A percentile compares a stretch with the other conserved stretches of the same genome.
Conservation (phyloP, 2,329 filamentous ascomycete genomes). For the Colletotrichum orbiculare region DNA sequence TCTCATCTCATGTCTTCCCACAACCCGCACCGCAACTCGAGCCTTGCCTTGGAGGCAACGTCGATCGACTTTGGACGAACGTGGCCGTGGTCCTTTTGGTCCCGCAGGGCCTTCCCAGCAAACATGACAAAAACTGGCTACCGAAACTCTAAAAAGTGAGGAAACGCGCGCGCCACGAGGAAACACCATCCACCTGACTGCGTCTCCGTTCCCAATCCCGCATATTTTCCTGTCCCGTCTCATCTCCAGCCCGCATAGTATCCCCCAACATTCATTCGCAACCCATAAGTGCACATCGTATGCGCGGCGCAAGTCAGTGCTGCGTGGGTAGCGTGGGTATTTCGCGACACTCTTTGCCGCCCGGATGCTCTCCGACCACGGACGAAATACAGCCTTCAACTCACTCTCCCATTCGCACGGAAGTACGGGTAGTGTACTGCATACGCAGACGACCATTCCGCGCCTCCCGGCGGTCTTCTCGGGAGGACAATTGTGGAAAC, state of each 20-base stretch:
- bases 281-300: too few relatives aligned
- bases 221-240: not conserved
- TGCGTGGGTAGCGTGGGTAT: too few relatives aligned
- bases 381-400: not conserved
- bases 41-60: not conserved
- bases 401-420: not conserved
- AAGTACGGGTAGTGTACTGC: not conserved
- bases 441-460: not conserved
- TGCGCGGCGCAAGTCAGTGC: too few relatives aligned
- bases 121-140: not conserved
- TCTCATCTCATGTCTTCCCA: too few relatives aligned
- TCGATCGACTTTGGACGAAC: constrained; percentile 19
- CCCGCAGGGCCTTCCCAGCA: constrained; percentile 14
- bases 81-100: not conserved
- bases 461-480: too few relatives aligned
- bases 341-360: too few relatives aligned
- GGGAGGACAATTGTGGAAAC: too few relatives aligned
- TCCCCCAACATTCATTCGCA: too few relatives aligned
- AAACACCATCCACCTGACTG: not conserved
- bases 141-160: constrained; percentile 13
- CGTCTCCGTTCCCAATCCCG: not conserved
- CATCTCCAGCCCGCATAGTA: not conserved
- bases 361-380: too few relatives aligned
- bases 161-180: not conserved
- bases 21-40: not conserved